phyloP scores from a whole-genome alignment of 495 filamentous ascomycete species.

The Friedmanniomyces simplex region DNA sequence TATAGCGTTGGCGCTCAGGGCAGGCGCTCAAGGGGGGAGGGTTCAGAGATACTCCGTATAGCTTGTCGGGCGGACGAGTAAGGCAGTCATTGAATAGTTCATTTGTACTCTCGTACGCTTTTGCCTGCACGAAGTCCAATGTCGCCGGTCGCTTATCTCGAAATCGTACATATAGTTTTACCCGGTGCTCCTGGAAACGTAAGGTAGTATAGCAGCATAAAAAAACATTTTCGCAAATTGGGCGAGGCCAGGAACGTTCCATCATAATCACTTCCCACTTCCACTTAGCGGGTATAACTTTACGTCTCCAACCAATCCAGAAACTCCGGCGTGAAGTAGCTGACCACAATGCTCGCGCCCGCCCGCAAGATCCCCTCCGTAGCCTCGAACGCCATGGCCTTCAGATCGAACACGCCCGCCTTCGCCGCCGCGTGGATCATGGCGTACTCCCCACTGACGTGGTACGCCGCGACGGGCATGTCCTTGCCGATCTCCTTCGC shows the following conservation, averaged over 20 bases:
- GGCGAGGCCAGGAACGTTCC: too few relatives aligned
- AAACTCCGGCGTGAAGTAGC: conserved; percentile 90
- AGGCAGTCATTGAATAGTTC: too few relatives aligned
- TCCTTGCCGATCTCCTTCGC: conserved; percentile 87
- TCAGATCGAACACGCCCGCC: conserved; percentile 95
- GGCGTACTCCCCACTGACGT: conserved; percentile 92
- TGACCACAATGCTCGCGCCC: conserved; percentile 82
- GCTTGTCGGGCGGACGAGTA: too few relatives aligned
- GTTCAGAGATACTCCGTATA: neutral
- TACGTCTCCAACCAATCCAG: conserved; percentile 62
- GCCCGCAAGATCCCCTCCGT: conserved; percentile 88
- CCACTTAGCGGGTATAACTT: too few relatives aligned
- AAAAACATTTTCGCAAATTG: too few relatives aligned
- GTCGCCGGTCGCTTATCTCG: too few relatives aligned
- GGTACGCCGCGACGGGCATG: conserved; percentile 87
- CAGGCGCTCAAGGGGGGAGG: neutral
- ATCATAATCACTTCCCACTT: too few relatives aligned
- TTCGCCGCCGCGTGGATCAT: conserved; percentile 97
- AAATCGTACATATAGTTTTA: too few relatives aligned
- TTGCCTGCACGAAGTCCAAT: too few relatives aligned
- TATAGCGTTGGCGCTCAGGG: neutral
- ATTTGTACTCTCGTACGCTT: too few relatives aligned
- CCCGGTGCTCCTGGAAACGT: too few relatives aligned
- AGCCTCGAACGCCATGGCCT: conserved; percentile 88
- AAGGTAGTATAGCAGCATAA: too few relatives aligned